These are phyloP conservation scores for Aspergillus taichungensis DNA, from an alignment of 495 filamentous ascomycete genomes.

Conservation along the genomic window DNA sequence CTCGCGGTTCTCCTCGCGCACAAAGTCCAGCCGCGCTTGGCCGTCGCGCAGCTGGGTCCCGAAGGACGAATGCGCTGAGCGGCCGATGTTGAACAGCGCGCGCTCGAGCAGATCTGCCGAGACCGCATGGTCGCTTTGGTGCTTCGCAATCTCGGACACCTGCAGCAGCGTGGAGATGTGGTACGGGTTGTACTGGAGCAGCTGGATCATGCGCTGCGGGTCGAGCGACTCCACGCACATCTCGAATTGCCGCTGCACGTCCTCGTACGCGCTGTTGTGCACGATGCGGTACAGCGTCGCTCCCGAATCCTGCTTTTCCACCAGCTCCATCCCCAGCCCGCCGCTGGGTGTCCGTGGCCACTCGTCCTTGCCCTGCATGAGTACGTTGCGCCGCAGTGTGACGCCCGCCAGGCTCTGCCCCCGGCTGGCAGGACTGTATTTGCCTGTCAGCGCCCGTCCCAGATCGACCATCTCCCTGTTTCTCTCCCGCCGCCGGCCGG, in stretches of 20 bases:
- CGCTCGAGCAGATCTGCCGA: constrained; percentile 85
- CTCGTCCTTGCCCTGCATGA: constrained; percentile 82
- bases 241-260: constrained; percentile 67
- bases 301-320: constrained; percentile 46
- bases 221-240: constrained; percentile 73
- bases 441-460: constrained; percentile 59
- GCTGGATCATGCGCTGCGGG: constrained; percentile 57
- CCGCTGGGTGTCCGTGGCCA: constrained; percentile 78
- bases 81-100: constrained; percentile 86
- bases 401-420: constrained; percentile 59
- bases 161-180: constrained; percentile 90
- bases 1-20: constrained; percentile 76
- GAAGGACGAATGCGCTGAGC: constrained; percentile 75
- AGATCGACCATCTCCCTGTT: constrained; percentile 53
- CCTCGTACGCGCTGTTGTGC: constrained; percentile 68
- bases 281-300: constrained; percentile 55
- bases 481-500: constrained; percentile 44
- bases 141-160: constrained; percentile 83
- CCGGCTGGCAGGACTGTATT: constrained; percentile 45
- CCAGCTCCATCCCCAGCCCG: constrained; percentile 75
- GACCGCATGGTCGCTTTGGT: constrained; percentile 76
- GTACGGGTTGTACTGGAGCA: constrained; percentile 69
- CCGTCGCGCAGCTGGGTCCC: constrained; percentile 65
- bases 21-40: constrained; percentile 69
- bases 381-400: constrained; percentile 64